Percentiles rank a stretch among this genome's conserved stretches.
phyloP scores from a whole-genome alignment of 257 asterid species.

The Thymus quinquecostatus region DNA sequence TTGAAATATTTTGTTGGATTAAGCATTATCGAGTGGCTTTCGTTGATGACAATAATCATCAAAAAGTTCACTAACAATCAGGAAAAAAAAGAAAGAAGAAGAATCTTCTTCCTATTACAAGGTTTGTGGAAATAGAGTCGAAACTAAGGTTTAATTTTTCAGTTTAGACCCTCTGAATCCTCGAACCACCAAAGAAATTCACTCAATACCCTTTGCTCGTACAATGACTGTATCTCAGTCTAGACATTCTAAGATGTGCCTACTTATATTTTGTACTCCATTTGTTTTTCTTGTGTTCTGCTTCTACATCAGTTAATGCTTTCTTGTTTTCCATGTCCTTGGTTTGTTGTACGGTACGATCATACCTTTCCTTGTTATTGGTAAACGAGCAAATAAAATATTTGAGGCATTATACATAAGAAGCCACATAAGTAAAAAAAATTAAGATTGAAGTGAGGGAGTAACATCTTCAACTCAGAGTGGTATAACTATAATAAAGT shows the following conservation, averaged over 20 bases:
- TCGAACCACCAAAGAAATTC: neutral
- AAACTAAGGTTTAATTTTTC: neutral
- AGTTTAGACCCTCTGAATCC: neutral
- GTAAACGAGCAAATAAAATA: neutral
- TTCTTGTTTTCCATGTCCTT: neutral
- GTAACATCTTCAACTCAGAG: neutral
- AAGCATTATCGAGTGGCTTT: neutral
- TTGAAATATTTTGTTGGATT: neutral
- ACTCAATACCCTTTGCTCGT: neutral
- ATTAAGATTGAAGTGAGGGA: neutral
- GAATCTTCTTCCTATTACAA: neutral
- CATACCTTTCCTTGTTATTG: neutral
- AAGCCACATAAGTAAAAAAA: neutral
- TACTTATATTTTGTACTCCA: slow-evolving; percentile 2
- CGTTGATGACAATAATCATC: neutral
- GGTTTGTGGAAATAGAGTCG: neutral
- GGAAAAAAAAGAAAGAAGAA: neutral
- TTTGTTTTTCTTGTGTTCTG: neutral
- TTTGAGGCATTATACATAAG: neutral
- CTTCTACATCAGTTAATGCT: slow-evolving; percentile 4
- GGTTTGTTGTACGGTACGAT: neutral
- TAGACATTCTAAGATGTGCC: slow-evolving; percentile 10
- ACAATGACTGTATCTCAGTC: neutral
- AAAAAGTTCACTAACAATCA: too few species aligned
- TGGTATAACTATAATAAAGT: neutral